A percentile compares a stretch with the other conserved stretches of the same genome.
Conservation (phyloP, 768 basidiomycete species). For the Trametes cingulata region DNA sequence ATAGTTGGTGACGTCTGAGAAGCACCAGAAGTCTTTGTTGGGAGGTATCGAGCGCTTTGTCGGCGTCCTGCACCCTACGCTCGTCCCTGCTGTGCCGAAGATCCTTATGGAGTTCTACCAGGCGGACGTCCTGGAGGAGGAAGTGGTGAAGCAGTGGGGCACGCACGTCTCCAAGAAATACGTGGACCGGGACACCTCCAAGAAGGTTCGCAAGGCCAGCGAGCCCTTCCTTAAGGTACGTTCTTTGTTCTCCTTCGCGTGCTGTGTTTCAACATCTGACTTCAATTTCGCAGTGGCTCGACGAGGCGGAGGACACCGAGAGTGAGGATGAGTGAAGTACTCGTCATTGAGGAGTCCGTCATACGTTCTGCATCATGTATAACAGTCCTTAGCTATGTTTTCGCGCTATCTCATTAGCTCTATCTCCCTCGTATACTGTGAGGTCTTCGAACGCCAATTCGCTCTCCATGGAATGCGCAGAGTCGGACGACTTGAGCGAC, state of each 20-base stretch:
- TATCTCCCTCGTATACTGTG: no score
- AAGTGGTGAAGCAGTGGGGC: constrained; percentile 87
- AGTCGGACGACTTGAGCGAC: no score
- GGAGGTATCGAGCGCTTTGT: constrained; percentile 91
- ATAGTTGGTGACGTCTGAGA: constrained; percentile 89
- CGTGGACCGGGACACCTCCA: constrained; percentile 91
- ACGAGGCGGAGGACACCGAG: constrained; percentile 83
- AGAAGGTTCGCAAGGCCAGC: constrained; percentile 93
- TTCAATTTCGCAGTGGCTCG: constrained; percentile 64
- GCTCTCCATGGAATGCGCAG: no score
- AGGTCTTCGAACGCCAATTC: no score
- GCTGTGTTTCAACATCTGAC: constrained; percentile 13
- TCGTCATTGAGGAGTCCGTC: background rate
- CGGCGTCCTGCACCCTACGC: constrained; percentile 72
- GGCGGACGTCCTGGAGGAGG: constrained; percentile 89
- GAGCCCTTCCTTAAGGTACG: constrained; percentile 91
- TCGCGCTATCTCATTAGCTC: no score
- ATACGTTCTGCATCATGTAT: background rate
- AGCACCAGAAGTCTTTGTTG: constrained; percentile 91
- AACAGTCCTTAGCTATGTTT: background rate
- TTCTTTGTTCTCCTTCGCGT: background rate
- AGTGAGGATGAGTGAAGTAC: constrained; percentile 34
- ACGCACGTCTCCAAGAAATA: constrained; percentile 97
- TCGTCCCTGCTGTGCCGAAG: constrained; percentile 77
- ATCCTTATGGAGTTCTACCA: constrained; percentile 95